Evolutionary conservation across 1,284 basidiomycete genomes (phyloP).

Genomic region (Lentinus polychrous): DNA sequence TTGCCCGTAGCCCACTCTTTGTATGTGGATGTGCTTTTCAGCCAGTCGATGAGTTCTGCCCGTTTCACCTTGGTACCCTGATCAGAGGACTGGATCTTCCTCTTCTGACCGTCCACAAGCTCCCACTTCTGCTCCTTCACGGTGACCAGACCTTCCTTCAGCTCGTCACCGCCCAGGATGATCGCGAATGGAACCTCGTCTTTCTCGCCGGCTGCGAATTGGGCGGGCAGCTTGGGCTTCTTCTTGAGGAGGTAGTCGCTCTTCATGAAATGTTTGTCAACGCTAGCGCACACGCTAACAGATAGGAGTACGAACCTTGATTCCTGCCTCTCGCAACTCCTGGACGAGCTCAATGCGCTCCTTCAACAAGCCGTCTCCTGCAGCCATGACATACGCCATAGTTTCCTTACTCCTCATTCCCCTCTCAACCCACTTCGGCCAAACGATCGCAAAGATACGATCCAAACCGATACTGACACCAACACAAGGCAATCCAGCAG

Average conservation of each 20-base stretch:
- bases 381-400: constrained; percentile 90
- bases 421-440: constrained; percentile 76
- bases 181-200: constrained; percentile 91
- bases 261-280: constrained; percentile 30
- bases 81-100: constrained; percentile 57
- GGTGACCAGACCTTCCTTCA: constrained; percentile 76
- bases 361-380: constrained; percentile 84
- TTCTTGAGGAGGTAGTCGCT: constrained; percentile 92
- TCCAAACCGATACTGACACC: constrained; percentile 94
- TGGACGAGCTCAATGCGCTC: constrained; percentile 83
- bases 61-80: constrained; percentile 67
- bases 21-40: constrained; percentile 45
- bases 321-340: constrained; percentile 81
- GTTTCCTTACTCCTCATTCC: constrained; percentile 86
- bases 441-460: constrained; percentile 91
- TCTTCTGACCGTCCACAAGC: constrained; percentile 66
- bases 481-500: constrained; percentile 77
- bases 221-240: constrained; percentile 82
- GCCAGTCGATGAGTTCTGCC: constrained; percentile 64
- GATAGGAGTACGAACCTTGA: constrained; percentile 59
- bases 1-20: constrained; percentile 40
- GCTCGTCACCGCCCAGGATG: constrained; percentile 84
- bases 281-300: not conserved
- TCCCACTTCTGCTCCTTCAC: constrained; percentile 93
- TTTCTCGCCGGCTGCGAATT: constrained; percentile 89